Base-by-base conservation (phyloP, 768 basidiomycete genomes). In the Hericium erinaceus region DNA sequence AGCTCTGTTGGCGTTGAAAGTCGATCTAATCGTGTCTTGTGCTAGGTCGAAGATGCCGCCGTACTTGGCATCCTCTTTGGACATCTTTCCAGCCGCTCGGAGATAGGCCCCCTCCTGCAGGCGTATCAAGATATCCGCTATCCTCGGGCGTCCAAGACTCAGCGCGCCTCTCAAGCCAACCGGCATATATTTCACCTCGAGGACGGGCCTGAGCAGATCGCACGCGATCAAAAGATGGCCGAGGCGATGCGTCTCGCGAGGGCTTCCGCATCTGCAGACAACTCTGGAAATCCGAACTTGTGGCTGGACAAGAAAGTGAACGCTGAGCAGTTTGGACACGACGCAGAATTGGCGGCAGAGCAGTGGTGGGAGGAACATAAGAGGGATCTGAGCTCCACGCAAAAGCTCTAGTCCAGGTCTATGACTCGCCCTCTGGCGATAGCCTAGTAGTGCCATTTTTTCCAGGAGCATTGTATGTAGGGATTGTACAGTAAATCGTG, bases 321-420 rank as follows among this genome's bases (percentile, higher is more conserved):
- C 26, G 39, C 38, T 13, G 60, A 57, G 38, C 61, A 65, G 57
- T 68, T 67, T 53, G 57, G 60, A 15, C 62, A 64, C 37, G 63
- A 64, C 41, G 61, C 63, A 20, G 63, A 64, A 13, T 26, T 16
- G 38, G 61, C 28, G 11, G 63, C 53, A 13, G 61, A 62, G 33
- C 39, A 52, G 22, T 64, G 77, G 67, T 82, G 83, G 69, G 82
- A 84, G 50, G 39, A 59, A 46, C 22, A 59, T n/a, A 37, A 39
- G 24, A 22, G 54, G 11, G 41, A 7, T 18, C 15, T 55, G 9
- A 37, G 44, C 4, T 39, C 52, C 2, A 53, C 11, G 67, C 89
- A 60, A 61, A 89, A 16, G 72, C 87, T 15, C 78, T 73, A 64
- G 85, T 8, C 4, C 8, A 33, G 2, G 28, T 33, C 28, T 33